Conservation (phyloP, 108 stramenopile genomes). For the Fragilaria crotonensis region DNA sequence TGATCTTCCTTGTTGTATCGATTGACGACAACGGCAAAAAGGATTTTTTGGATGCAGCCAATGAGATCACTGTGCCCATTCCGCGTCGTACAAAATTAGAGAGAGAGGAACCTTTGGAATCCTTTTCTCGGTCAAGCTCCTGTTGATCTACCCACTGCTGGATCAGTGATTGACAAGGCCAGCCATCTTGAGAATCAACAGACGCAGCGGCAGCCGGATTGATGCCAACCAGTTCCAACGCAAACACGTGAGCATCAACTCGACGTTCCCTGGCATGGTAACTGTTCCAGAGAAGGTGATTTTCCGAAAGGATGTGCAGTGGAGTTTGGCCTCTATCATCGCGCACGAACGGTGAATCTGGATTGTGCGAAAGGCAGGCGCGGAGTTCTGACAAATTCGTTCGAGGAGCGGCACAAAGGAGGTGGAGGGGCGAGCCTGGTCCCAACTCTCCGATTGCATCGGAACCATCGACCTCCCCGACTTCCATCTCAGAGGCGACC, state of each 20-base stretch:
- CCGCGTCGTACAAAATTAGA: not conserved
- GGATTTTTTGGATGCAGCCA: not conserved
- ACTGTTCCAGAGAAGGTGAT: not conserved
- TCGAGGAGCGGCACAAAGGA: not conserved
- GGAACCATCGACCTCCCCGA: too few relatives aligned
- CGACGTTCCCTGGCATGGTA: not conserved
- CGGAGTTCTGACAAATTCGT: not conserved
- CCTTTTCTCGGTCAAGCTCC: not conserved
- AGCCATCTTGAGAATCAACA: not conserved
- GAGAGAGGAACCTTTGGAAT: not conserved
- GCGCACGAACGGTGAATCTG: not conserved
- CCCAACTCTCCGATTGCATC: too few relatives aligned
- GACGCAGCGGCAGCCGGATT: not conserved
- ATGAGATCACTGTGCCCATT: not conserved
- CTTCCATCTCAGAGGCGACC: too few relatives aligned
- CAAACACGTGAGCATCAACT: not conserved
- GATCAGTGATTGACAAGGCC: not conserved
- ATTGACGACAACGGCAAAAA: too few relatives aligned
- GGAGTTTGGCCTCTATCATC: slow-evolving; percentile 1
- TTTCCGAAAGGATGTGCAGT: slow-evolving; percentile 12
- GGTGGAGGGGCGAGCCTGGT: too few relatives aligned
- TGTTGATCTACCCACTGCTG: not conserved
- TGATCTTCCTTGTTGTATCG: too few relatives aligned
- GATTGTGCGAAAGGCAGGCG: not conserved
- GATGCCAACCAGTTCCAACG: not conserved